Base-by-base conservation (phyloP, 2,329 filamentous ascomycete species). In the Pseudocercospora eumusae region DNA sequence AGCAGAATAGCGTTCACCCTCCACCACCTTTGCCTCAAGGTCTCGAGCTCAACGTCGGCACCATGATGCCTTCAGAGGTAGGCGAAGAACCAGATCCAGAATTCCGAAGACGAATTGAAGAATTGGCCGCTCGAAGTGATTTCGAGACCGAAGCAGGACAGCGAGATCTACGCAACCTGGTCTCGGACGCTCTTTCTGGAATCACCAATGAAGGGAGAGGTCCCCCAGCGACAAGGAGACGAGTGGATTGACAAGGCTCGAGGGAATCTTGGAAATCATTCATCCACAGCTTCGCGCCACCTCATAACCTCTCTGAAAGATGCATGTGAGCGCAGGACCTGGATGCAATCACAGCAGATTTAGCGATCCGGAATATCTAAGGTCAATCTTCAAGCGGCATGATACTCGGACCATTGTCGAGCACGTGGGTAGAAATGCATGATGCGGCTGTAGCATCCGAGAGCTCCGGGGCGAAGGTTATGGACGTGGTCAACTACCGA, bases 41-140 rank as follows among this genome's bases (percentile, higher is more conserved):
- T 27, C 81, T 98, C 63, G 84, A 86, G 54, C 82, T 99, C 64
- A 90, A 90, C 31, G 77, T 98, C 61, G 89, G 89, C 52, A 90
- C 89, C 1, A 87, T 95, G 81, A 75, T 76, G 68, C 80, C 75
- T 0, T 81, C 85, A 49, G 86, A 85, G 11, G 84, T 85, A 6
- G 82, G 81, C 1, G 82, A 82, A 42, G 82, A 82, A 56, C 85
- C 88, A 8, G 92, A 98, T 73, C 87, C 91, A 1, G 92, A 93
- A 68, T 91, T 99, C 68, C 86, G 89, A 72, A 83, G 89, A 68
- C 84, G 91, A 57, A 98, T 99, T 72, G 92, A 98, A 71, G 90
- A 96, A 76, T 79, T 99, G 63, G 93, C 95, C 1, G 84, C 88
- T 36, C 83, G 92, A 44, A 87, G 89, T 23, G 92, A 98, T 72